A percentile compares a stretch with the other conserved stretches of the same genome.
Evolutionary conservation across 768 basidiomycete genomes (phyloP).

Genomic region (Xerocomus brunneocitrinus): DNA sequence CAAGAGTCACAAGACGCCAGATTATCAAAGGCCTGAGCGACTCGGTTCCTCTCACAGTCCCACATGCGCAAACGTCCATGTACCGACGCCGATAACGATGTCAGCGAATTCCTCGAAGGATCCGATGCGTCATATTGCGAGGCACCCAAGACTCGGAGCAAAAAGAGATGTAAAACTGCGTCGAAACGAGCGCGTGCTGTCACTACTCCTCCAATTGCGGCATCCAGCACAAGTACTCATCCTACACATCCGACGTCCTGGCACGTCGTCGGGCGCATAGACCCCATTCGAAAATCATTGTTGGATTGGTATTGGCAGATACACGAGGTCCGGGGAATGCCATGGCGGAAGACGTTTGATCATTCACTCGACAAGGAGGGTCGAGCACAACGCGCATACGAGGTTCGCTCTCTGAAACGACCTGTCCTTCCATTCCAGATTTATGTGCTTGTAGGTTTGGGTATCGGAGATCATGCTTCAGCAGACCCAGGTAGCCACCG

Average conservation of each 20-base stretch:
- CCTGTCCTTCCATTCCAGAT: neutral
- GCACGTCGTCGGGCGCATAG: slow-evolving; percentile 43
- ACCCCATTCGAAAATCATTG: slow-evolving; percentile 46
- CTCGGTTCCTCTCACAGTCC: too few relatives aligned
- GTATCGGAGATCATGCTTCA: slow-evolving; percentile 94
- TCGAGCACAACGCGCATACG: slow-evolving; percentile 84
- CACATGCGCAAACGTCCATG: slow-evolving; percentile 31
- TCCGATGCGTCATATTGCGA: slow-evolving; percentile 25
- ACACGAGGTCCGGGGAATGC: slow-evolving; percentile 73
- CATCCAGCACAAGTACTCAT: neutral
- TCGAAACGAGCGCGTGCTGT: slow-evolving; percentile 9
- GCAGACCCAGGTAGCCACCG: slow-evolving; percentile 90
- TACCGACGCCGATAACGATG: slow-evolving; percentile 5
- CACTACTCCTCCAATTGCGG: neutral
- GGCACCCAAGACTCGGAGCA: slow-evolving; percentile 3
- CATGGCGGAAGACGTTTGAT: slow-evolving; percentile 80
- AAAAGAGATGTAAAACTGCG: slow-evolving; percentile 13
- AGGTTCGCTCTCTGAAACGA: slow-evolving; percentile 45
- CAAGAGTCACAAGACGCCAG: too few relatives aligned
- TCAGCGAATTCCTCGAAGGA: slow-evolving; percentile 6
- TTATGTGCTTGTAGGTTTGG: slow-evolving; percentile 56
- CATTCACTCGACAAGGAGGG: slow-evolving; percentile 48
- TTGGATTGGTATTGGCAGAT: slow-evolving; percentile 68
- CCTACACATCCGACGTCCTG: slow-evolving; percentile 40
- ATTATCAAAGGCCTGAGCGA: too few relatives aligned